These are phyloP conservation scores for Umbellularia californica DNA, from an alignment of 164 flowering plant genomes.

Conservation along the genomic window DNA sequence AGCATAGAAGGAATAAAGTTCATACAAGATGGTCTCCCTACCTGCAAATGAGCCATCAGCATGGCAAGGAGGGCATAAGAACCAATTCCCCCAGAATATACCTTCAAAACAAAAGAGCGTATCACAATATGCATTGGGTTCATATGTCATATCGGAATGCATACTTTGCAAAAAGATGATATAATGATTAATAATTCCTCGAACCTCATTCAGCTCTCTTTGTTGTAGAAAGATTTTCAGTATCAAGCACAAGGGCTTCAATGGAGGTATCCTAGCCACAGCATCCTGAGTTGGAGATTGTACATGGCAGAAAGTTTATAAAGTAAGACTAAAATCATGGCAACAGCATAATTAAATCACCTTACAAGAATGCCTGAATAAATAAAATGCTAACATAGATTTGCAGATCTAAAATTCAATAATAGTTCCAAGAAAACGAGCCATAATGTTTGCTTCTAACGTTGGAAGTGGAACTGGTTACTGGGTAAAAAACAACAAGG, in stretches of 20 bases:
- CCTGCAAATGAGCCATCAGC: slow-evolving; percentile 88
- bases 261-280: slow-evolving; percentile 60
- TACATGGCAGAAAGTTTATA: neutral
- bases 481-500: neutral
- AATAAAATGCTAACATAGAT: neutral
- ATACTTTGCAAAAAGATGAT: neutral
- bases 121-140: neutral
- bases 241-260: slow-evolving; percentile 88
- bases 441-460: neutral
- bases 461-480: neutral
- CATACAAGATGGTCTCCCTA: slow-evolving; percentile 16
- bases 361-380: neutral
- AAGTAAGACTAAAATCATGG: neutral
- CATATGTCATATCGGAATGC: neutral
- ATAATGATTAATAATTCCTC: neutral
- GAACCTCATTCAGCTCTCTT: slow-evolving; percentile 94
- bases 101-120: slow-evolving; percentile 35
- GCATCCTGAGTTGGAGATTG: slow-evolving; percentile 48
- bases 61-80: slow-evolving; percentile 91
- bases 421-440: neutral
- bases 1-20: neutral
- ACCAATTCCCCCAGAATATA: slow-evolving; percentile 95
- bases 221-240: slow-evolving; percentile 93
- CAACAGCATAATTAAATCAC: neutral
- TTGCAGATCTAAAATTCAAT: neutral